Evolutionary conservation across 306 rosid genomes (phyloP).

Genomic region (Fragaria vesca): DNA sequence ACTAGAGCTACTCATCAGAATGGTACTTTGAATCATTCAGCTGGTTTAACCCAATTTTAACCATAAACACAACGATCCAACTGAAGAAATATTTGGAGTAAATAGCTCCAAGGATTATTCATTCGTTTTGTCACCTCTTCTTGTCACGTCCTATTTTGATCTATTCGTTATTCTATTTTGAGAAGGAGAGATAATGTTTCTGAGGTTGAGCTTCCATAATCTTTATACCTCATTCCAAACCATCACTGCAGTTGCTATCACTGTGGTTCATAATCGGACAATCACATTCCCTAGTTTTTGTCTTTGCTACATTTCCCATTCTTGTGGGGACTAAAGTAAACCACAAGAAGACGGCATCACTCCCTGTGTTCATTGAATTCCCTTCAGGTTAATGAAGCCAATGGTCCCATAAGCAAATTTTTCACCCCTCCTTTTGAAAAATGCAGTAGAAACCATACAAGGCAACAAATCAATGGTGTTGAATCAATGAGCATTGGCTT

Average conservation of each 20-base stretch:
- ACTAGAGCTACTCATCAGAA: neutral
- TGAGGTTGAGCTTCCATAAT: constrained; percentile 51
- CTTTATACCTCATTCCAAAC: constrained; percentile 12
- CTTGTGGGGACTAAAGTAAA: constrained; percentile 21
- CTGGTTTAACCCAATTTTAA: neutral
- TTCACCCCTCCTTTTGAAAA: neutral
- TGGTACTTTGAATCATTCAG: neutral
- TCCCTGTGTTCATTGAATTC: constrained; percentile 3
- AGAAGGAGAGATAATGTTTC: constrained; percentile 48
- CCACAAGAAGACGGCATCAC: neutral
- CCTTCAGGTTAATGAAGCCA: constrained; percentile 6
- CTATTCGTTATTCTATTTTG: neutral
- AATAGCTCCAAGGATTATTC: constrained; percentile 6
- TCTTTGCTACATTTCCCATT: neutral
- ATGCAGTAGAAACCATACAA: neutral
- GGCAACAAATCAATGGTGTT: neutral
- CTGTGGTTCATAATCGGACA: constrained; percentile 27
- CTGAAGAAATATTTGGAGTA: neutral
- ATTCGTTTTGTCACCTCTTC: constrained; percentile 2
- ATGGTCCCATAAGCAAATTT: constrained; percentile 22
- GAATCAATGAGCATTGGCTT: neutral
- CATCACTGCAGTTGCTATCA: constrained; percentile 18
- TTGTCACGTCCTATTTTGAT: neutral
- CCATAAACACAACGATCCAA: neutral
- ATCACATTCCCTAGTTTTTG: constrained; percentile 2